These are phyloP conservation scores for Teratosphaeria zuluensis DNA, from an alignment of 2,329 filamentous ascomycete species.

Conservation along the genomic window DNA sequence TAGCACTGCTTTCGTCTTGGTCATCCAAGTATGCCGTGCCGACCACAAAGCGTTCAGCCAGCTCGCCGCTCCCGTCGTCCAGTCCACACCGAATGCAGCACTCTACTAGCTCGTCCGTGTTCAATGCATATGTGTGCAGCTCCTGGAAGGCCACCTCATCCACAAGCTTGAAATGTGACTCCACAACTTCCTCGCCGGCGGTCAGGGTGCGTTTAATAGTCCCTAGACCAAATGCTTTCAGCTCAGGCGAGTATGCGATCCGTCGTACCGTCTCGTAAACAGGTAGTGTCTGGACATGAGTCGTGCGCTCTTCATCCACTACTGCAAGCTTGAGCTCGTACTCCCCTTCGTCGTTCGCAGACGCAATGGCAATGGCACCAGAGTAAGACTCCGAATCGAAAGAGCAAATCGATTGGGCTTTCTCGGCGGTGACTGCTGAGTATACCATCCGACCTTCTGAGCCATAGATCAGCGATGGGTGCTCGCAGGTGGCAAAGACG, in stretches of 20 bases:
- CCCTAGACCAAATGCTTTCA: slow-evolving; percentile 78
- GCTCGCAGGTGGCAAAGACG: slow-evolving; percentile 88
- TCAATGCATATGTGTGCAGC: slow-evolving; percentile 60
- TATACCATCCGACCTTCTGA: slow-evolving; percentile 81
- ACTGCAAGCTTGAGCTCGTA: slow-evolving; percentile 67
- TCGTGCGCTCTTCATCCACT: slow-evolving; percentile 76
- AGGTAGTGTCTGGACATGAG: slow-evolving; percentile 72
- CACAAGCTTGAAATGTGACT: slow-evolving; percentile 76
- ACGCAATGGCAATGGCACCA: slow-evolving; percentile 70
- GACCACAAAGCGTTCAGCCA: slow-evolving; percentile 74
- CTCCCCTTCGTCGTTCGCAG: slow-evolving; percentile 32
- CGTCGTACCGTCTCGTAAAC: slow-evolving; percentile 76
- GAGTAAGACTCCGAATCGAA: slow-evolving; percentile 76
- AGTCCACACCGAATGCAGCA: slow-evolving; percentile 71
- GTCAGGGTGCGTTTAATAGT: slow-evolving; percentile 68
- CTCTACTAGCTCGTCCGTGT: slow-evolving; percentile 68
- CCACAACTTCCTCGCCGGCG: slow-evolving; percentile 62
- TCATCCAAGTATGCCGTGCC: slow-evolving; percentile 74
- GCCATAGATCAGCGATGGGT: slow-evolving; percentile 87
- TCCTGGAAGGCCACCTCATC: slow-evolving; percentile 82
- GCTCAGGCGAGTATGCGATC: slow-evolving; percentile 70
- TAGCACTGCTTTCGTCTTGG: slow-evolving; percentile 37
- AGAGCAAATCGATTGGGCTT: slow-evolving; percentile 68
- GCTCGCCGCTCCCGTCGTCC: slow-evolving; percentile 44
- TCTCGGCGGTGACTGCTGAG: slow-evolving; percentile 84